Conservation (phyloP, 495 filamentous ascomycete genomes). For the Penicillium crystallinum region DNA sequence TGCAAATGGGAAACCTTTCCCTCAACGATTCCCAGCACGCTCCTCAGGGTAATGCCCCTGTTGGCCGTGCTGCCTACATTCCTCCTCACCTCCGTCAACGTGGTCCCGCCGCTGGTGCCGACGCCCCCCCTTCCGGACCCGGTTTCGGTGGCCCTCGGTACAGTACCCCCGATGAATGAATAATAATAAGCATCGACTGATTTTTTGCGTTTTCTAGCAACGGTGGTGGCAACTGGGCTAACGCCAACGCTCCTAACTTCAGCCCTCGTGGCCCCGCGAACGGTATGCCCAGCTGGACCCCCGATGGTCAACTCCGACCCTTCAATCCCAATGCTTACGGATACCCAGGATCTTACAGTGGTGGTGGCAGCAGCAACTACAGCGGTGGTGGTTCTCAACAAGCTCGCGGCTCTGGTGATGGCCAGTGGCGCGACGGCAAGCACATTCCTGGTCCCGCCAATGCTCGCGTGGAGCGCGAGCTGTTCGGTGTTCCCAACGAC, state of each 20-base stretch:
- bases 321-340: slow-evolving; percentile 71
- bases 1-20: slow-evolving; percentile 83
- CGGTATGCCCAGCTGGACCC: slow-evolving; percentile 41
- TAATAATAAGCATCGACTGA: slow-evolving; percentile 2
- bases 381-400: slow-evolving; percentile 39
- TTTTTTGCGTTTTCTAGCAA: slow-evolving; percentile 11
- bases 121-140: slow-evolving; percentile 31
- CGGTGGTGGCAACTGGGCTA: slow-evolving; percentile 66
- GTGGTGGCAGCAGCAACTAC: slow-evolving; percentile 43
- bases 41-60: slow-evolving; percentile 30
- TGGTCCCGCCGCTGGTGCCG: slow-evolving; percentile 30
- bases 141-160: slow-evolving; percentile 39
- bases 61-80: slow-evolving; percentile 79
- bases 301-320: slow-evolving; percentile 30
- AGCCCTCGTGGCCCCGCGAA: slow-evolving; percentile 52
- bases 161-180: slow-evolving; percentile 4
- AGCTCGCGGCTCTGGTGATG: slow-evolving; percentile 81
- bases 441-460: slow-evolving; percentile 87
- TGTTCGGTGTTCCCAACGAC: slow-evolving; percentile 91
- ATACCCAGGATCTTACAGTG: slow-evolving; percentile 50
- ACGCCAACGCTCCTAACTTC: slow-evolving; percentile 60
- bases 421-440: slow-evolving; percentile 94
- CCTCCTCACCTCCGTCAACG: slow-evolving; percentile 82
- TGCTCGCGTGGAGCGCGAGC: slow-evolving; percentile 84
- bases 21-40: slow-evolving; percentile 71